Conservation (phyloP, 2,329 filamentous ascomycete species). For the Polychaeton citri region DNA sequence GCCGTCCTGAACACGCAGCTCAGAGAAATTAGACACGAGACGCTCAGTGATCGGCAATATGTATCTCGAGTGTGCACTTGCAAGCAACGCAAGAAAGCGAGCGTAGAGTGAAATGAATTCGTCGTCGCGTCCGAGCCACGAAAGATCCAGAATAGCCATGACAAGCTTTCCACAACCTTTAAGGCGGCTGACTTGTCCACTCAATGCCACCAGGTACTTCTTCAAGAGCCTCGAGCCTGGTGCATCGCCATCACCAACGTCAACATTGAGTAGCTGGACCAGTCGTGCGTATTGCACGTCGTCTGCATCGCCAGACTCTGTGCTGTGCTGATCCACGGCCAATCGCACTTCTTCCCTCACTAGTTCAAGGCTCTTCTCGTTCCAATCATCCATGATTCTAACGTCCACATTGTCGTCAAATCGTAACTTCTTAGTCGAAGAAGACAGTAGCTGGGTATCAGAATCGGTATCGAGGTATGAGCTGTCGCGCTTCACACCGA, state of each 20-base stretch:
- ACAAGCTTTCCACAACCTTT: conserved; percentile 46
- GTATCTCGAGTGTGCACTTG: conserved; percentile 72
- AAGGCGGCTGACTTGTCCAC: conserved; percentile 42
- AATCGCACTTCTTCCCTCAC: conserved; percentile 49
- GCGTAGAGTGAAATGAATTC: conserved; percentile 44
- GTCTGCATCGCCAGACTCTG: conserved; percentile 33
- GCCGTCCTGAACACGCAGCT: conserved; percentile 41
- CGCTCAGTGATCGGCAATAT: conserved; percentile 62
- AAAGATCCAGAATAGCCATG: conserved; percentile 42
- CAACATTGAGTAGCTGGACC: conserved; percentile 14
- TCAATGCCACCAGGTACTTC: conserved; percentile 46
- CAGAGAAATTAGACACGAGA: conserved; percentile 66
- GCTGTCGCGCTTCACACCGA: conserved; percentile 22
- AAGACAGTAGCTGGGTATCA: conserved; percentile 20
- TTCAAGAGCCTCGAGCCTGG: conserved; percentile 39
- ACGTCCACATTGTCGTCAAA: conserved; percentile 37
- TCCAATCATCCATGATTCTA: conserved; percentile 29
- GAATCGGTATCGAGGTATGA: conserved; percentile 22
- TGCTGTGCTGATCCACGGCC: conserved; percentile 25
- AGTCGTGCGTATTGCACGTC: conserved; percentile 44
- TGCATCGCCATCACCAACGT: conserved; percentile 25
- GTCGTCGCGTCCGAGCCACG: conserved; percentile 50
- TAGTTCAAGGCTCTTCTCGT: conserved; percentile 42
- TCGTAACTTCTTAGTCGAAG: conserved; percentile 28
- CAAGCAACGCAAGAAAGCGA: conserved; percentile 47